phyloP scores from a whole-genome alignment of 805 yeast species.

The Suhomyces kilbournensis region DNA sequence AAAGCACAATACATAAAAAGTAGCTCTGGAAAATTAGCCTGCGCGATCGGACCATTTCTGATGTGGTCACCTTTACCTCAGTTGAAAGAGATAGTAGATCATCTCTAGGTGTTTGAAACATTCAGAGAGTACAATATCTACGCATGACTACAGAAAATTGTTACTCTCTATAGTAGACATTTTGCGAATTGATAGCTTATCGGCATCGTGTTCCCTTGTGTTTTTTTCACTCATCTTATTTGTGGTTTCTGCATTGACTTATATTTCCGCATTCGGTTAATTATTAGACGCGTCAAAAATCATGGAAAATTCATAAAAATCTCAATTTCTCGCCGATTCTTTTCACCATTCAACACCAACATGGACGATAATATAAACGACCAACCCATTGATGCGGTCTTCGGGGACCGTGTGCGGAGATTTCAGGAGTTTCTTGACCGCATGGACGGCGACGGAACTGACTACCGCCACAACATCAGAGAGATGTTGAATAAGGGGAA shows the following conservation, averaged over 20 bases:
- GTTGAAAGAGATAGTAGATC: too few relatives aligned
- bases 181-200: too few relatives aligned
- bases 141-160: too few relatives aligned
- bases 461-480: slow-evolving; percentile 68
- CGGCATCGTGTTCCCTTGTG: too few relatives aligned
- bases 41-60: too few relatives aligned
- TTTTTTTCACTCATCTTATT: too few relatives aligned
- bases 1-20: too few relatives aligned
- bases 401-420: slow-evolving; percentile 80
- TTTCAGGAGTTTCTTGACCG: slow-evolving; percentile 84
- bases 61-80: too few relatives aligned
- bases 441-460: slow-evolving; percentile 47
- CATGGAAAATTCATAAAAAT: background rate
- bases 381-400: slow-evolving; percentile 45
- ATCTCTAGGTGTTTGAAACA: too few relatives aligned
- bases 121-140: too few relatives aligned
- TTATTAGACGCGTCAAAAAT: slow-evolving; percentile 27
- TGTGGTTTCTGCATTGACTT: background rate
- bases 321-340: slow-evolving; percentile 1
- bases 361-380: slow-evolving; percentile 25
- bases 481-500: slow-evolving; percentile 67
- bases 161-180: too few relatives aligned
- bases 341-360: background rate
- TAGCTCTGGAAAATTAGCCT: too few relatives aligned
- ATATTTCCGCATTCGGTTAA: slow-evolving; percentile 20